Evolutionary conservation across 1,284 basidiomycete species (phyloP).

Genomic region (Cystobasidium sp.): DNA sequence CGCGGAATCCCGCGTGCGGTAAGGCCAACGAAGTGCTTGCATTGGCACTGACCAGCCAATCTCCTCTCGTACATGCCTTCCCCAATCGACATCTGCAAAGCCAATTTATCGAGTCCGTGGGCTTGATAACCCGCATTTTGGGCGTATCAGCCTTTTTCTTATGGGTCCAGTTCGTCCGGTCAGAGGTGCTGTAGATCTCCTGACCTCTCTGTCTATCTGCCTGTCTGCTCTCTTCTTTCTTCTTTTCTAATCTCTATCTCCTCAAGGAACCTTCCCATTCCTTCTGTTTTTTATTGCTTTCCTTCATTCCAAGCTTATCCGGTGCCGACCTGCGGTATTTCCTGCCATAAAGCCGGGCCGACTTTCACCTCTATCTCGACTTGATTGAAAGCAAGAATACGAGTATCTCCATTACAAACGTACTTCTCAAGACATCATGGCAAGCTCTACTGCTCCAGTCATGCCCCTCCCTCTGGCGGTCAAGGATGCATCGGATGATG

Average conservation of each 20-base stretch:
- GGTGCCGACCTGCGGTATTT: too few relatives aligned
- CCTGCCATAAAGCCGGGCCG: conserved; percentile 4
- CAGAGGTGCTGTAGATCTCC: too few relatives aligned
- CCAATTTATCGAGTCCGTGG: too few relatives aligned
- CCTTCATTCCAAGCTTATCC: too few relatives aligned
- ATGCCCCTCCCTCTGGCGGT: conserved; percentile 20
- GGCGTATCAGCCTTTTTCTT: background rate
- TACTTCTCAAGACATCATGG: conserved; percentile 11
- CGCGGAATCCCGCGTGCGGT: conserved; percentile 30
- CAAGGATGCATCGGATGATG: conserved; percentile 3
- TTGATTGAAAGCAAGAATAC: background rate
- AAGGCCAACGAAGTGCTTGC: background rate
- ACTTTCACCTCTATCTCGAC: background rate
- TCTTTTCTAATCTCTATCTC: background rate
- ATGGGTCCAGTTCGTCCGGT: background rate
- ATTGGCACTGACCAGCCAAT: too few relatives aligned
- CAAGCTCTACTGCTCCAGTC: conserved; percentile 35
- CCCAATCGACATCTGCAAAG: background rate
- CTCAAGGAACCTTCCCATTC: background rate
- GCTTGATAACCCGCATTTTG: background rate
- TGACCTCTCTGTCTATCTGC: background rate
- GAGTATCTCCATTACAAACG: background rate
- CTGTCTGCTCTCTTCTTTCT: background rate
- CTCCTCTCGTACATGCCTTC: background rate
- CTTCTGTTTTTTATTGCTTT: too few relatives aligned